These are phyloP conservation scores for Blastomyces emzantsi DNA, from an alignment of 2,329 filamentous ascomycete species.

Conservation along the genomic window DNA sequence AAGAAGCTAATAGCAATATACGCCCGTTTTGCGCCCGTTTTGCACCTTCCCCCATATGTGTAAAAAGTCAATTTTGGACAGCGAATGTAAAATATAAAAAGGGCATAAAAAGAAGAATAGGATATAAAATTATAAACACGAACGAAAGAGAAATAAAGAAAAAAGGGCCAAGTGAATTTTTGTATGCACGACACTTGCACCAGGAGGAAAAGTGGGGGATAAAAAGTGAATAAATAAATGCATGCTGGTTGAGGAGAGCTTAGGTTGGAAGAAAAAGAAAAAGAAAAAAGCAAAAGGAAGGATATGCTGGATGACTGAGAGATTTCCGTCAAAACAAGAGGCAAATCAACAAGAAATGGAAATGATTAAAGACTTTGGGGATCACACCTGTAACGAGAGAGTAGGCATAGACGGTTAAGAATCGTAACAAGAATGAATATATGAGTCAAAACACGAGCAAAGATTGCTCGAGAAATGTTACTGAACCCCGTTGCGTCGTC, in stretches of 20 bases:
- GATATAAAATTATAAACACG: background rate
- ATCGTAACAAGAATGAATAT: background rate
- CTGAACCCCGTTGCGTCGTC: constrained; percentile 47
- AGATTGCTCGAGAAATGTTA: background rate
- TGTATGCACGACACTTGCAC: constrained; percentile 1
- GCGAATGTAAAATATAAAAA: background rate
- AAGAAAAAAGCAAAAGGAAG: background rate
- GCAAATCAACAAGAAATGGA: background rate
- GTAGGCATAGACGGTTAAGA: background rate
- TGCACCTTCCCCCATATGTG: too few relatives aligned
- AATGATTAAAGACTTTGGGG: background rate
- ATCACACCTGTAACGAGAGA: background rate
- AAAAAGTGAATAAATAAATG: background rate
- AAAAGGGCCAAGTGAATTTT: background rate
- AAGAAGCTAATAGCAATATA: background rate
- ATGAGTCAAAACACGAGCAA: background rate
- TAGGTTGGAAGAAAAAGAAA: background rate
- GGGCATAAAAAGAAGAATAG: background rate
- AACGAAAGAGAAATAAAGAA: background rate
- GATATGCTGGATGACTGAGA: background rate
- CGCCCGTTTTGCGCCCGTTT: constrained; percentile 1
- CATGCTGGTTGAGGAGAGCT: background rate
- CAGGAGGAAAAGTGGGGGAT: background rate
- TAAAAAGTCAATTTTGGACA: background rate
- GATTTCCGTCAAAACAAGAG: background rate